Base-by-base conservation (phyloP, 1,284 basidiomycete species). In the Xerocomus cyaneibrunnescens region DNA sequence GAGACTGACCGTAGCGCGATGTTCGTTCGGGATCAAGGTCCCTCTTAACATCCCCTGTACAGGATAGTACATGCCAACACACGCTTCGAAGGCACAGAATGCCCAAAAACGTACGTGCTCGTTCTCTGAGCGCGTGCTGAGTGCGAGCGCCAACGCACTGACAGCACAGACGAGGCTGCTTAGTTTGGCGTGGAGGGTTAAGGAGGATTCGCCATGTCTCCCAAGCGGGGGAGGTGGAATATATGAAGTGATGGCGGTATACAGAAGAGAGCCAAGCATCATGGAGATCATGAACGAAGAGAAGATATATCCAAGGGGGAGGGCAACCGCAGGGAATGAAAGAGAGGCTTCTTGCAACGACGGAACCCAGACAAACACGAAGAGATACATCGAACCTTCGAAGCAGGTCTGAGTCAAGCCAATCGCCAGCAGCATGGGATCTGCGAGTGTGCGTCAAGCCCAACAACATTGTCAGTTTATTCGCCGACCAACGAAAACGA, bases 351-450 rank as follows among this genome's bases (percentile, higher is more conserved):
- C 83, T 68, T 89, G 85, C 9, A 89, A 72, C 1, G 81, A 76
- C 1, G 87, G 86, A 0, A 89, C 87, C 87, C 87, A 89, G 55
- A 86, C 75, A 71, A 89, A 89, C 57, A 89, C 87, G 68, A 89
- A 89, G 51, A 89, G 78, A 66, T 89, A 89, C 86, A 89, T 87
- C 7, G 84, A 87, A 1, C 87, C 87, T 62, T 89, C 87, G 62
- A 89, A 89, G 64, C 84, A 85, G 1, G 87, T 89, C 64, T 89
- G 87, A 0, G 82, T 83, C 46, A 87, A 70, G 14, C 85, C 84
- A n/a, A 89, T 76, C n/a, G 78, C 77, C 51, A 87, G 69, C 14
- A 89, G 74, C 22, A 79, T 65, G 1, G 79, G 76, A 61, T 89
- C 87, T 69, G 38, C 13, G 54, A 36, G 27, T 2, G 21, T 27